These are phyloP conservation scores for Cladophialophora chaetospira DNA, from an alignment of 2,329 filamentous ascomycete genomes.

Conservation along the genomic window DNA sequence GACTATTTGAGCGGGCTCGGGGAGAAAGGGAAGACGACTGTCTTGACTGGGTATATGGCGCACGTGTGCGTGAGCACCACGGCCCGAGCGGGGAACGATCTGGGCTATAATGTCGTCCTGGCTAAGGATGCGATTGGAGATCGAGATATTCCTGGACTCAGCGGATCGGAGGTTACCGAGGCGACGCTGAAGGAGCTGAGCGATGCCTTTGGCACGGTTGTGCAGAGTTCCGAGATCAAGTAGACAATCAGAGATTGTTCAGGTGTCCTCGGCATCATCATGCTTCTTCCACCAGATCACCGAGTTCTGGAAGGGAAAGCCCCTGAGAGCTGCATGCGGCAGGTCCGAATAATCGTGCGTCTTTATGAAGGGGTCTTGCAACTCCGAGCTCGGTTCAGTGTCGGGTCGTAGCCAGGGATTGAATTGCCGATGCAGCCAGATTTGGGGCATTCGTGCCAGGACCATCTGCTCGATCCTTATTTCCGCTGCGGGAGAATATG, in stretches of 20 bases:
- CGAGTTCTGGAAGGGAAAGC: slow-evolving; percentile 23
- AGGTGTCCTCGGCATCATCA: not conserved
- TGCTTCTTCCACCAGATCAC: slow-evolving; percentile 21
- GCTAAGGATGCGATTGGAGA: slow-evolving; percentile 66
- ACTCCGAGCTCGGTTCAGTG: not conserved
- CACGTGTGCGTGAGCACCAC: slow-evolving; percentile 68
- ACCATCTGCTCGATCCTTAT: slow-evolving; percentile 20
- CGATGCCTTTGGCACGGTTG: slow-evolving; percentile 65
- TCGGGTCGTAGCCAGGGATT: not conserved
- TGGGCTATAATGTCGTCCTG: slow-evolving; percentile 65
- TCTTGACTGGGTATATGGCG: slow-evolving; percentile 54
- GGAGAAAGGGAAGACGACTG: slow-evolving; percentile 57
- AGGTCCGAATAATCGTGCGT: slow-evolving; percentile 5
- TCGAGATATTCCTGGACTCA: slow-evolving; percentile 64
- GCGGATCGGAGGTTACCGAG: slow-evolving; percentile 56
- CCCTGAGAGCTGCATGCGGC: slow-evolving; percentile 17
- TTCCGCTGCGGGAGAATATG: slow-evolving; percentile 63
- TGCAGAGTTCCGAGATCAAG: slow-evolving; percentile 53
- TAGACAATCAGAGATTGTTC: slow-evolving; percentile 1
- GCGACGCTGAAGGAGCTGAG: slow-evolving; percentile 59
- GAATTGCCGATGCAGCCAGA: slow-evolving; percentile 23
- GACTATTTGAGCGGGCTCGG: slow-evolving; percentile 52
- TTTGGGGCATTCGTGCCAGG: slow-evolving; percentile 9
- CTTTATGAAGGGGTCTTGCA: slow-evolving; percentile 3
- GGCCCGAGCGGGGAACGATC: slow-evolving; percentile 60